Percentiles rank a stretch among this genome's conserved stretches.
Conservation (phyloP, 257 asterid genomes). For the Cruciata laevipes region DNA sequence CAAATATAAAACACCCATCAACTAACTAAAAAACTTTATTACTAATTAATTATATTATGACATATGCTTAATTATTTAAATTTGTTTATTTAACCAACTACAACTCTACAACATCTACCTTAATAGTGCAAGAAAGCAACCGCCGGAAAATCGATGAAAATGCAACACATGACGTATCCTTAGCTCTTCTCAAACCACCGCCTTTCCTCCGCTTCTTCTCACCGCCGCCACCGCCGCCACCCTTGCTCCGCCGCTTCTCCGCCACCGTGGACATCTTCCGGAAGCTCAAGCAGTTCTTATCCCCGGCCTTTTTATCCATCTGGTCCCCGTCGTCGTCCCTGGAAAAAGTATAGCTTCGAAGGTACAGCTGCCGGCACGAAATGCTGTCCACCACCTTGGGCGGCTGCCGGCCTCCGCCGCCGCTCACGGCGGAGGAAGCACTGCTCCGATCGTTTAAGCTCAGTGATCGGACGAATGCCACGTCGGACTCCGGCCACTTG, state of each 20-base stretch:
- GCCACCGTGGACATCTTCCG: background rate
- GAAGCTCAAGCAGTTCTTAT: slow-evolving; percentile 37
- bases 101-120: slow-evolving; percentile 48
- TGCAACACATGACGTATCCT: slow-evolving; percentile 34
- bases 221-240: slow-evolving; percentile 1
- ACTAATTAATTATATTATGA: background rate
- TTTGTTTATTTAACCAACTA: slow-evolving; percentile 21
- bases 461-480: slow-evolving; percentile 66
- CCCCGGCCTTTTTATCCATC: slow-evolving; percentile 20
- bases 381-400: slow-evolving; percentile 68
- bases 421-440: background rate
- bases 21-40: background rate
- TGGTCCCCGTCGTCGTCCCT: slow-evolving; percentile 36
- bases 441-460: slow-evolving; percentile 26
- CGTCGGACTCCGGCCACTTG: slow-evolving; percentile 91
- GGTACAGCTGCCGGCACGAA: slow-evolving; percentile 71
- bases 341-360: slow-evolving; percentile 82
- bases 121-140: slow-evolving; percentile 69
- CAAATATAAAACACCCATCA: background rate
- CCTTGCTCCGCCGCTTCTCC: slow-evolving; percentile 11
- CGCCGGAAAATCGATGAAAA: slow-evolving; percentile 54
- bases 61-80: background rate
- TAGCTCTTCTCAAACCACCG: slow-evolving; percentile 32
- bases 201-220: slow-evolving; percentile 22
- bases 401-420: slow-evolving; percentile 18